These are phyloP conservation scores for Coccomyxa subellipsoidea DNA, from an alignment of 163 green algal species.

Conservation along the genomic window DNA sequence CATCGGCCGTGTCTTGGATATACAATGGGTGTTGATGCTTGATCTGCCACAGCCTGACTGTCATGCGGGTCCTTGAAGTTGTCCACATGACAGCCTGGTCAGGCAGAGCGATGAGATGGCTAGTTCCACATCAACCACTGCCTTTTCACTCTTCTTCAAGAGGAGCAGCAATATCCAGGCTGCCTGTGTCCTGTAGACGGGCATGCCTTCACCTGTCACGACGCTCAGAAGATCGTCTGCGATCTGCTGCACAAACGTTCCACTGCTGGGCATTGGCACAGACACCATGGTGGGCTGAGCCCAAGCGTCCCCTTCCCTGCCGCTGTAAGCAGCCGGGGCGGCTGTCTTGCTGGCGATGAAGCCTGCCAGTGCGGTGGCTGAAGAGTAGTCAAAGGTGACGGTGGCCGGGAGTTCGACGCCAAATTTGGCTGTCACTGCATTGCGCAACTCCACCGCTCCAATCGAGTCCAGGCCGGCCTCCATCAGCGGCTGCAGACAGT, in stretches of 20 bases:
- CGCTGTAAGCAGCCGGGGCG: background rate
- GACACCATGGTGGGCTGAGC: background rate
- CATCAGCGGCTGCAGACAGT: conserved; percentile 49
- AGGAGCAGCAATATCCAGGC: no score
- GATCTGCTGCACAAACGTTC: background rate
- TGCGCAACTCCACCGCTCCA: conserved; percentile 80
- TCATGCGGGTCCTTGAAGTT: no score
- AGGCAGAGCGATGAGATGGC: no score
- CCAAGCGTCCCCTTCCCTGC: background rate
- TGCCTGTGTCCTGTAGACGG: background rate
- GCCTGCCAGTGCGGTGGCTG: conserved; percentile 42
- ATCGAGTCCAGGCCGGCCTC: conserved; percentile 85
- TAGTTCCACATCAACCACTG: no score
- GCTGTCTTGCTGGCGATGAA: conserved; percentile 28
- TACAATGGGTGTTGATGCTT: no score
- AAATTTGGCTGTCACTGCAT: conserved; percentile 59
- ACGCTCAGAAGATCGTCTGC: background rate
- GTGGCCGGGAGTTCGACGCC: conserved; percentile 67
- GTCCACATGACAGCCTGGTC: no score
- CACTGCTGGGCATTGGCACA: background rate
- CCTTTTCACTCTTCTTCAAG: no score
- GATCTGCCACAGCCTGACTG: no score
- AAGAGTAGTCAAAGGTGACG: conserved; percentile 87
- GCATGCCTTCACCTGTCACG: background rate
- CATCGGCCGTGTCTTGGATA: conserved; percentile 1